Evolutionary conservation across 2,329 filamentous ascomycete species (phyloP).

Genomic region (Magnaporthiopsis poae): DNA sequence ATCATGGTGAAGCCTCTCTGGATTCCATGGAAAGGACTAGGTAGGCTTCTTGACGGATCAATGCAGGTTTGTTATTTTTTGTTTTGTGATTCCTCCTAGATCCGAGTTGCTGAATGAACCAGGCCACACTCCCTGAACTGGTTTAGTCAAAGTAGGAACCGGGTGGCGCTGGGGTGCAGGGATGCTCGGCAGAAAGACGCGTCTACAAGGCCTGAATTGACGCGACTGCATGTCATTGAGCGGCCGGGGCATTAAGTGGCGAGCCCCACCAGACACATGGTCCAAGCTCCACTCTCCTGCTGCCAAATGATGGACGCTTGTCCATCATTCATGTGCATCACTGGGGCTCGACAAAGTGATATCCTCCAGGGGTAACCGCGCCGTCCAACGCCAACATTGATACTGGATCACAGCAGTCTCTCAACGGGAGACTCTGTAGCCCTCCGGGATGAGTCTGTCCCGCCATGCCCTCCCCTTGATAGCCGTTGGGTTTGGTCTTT

Average conservation of each 20-base stretch:
- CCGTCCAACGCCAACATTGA: not conserved
- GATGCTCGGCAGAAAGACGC: conserved; percentile 12
- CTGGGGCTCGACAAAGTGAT: no score
- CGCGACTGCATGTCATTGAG: not conserved
- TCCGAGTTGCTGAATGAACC: no score
- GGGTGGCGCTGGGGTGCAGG: not conserved
- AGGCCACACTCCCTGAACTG: no score
- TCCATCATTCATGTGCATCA: not conserved
- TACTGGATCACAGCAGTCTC: not conserved
- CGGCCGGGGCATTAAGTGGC: not conserved
- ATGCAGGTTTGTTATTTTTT: not conserved
- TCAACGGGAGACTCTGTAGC: not conserved
- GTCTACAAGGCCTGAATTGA: conserved; percentile 6
- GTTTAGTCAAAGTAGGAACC: not conserved
- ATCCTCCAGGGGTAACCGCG: not conserved
- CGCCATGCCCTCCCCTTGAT: conserved; percentile 12
- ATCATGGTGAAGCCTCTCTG: conserved; percentile 18
- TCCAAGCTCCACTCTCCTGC: not conserved
- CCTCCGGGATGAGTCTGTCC: conserved; percentile 10
- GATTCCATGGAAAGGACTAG: not conserved
- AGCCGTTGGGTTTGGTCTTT: conserved; percentile 22
- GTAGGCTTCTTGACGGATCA: not conserved
- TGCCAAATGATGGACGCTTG: no score
- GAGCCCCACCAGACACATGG: not conserved
- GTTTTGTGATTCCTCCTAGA: not conserved